Base-by-base conservation (phyloP, 257 asterid genomes). In the Handroanthus guayacan region DNA sequence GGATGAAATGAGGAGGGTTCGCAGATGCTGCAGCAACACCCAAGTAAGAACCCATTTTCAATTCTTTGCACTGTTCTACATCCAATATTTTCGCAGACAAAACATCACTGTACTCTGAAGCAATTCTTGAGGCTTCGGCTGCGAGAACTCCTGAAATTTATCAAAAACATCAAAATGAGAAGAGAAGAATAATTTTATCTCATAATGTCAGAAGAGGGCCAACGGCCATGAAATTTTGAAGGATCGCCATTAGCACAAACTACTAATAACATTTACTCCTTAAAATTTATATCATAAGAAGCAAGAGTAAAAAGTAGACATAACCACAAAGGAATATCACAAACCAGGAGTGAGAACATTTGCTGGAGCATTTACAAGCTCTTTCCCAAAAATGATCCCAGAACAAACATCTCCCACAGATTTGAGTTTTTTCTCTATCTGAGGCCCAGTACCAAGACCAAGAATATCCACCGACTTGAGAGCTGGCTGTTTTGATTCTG, bases 41-140 rank as follows among this genome's bases (percentile, higher is more conserved):
- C 6, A 95, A 88, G 82, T 93, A 95, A 8, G 99, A 95, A 54
- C 99, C 99, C 99, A 95, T 95, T 89, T 93, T 95, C 87, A 95
- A 82, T 72, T 93, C 97, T 81, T 88, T 91, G 91, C 99, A 95
- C 84, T 91, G 97, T 78, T 93, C 98, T 55, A 80, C 92, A 9
- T 95, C 86, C 90, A 95, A 87, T 80, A 95, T 90, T 74, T 82
- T 91, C 68, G 98, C 97, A 14, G 98, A 81, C 58, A 95, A 81
- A 57, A 95, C 99, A 86, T 93, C 98, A 17, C 89, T 93, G 75
- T 90, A 66, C 71, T 87, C 80, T 0, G 91, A 90, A 54, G 99
- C 98, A 79, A 95, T 91, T 82, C 72, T 85, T 74, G 81, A 78
- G 62, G 99, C 97, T 86, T 93, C 99, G 3, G 67, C 93, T 8